Evolutionary conservation across 169 alveolate species (phyloP), one percentile per base, ranked within the genome.

Genomic region (Eimeria tenella): DNA sequence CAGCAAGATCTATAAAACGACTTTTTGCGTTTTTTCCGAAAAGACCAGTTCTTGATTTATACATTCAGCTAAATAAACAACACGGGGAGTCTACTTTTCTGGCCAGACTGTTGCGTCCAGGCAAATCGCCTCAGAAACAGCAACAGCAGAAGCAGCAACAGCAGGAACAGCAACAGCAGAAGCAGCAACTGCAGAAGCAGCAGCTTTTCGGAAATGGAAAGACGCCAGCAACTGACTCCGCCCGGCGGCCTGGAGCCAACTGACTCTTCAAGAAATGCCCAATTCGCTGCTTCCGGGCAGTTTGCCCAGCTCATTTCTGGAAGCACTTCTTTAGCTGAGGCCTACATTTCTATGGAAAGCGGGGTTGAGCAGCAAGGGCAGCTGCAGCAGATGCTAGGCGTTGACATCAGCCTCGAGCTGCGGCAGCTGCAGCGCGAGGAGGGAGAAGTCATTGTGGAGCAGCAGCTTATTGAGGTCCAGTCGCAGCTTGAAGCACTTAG

Each of bases 391-490:
- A 50, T 13, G 58, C 58, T 7, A 31, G 60, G 0, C 6, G 19
- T 5, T 11, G 17, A 31, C 60, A 4, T 49, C 60, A 73, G 62
- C 60, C 58, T 2, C 13, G 50, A n/a, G 17, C 42, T 50, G 42
- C 42, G 19, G 58, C 17, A 42, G 10, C 17, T 13, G 83, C 62
- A 73, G 50, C 42, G 31, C 15, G 3, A 55, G 31, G 81, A 21
- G 5, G 17, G 5, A n/a, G 62, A 4, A 17, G 60, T 17, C 25
- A 0, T 5, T 31, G 5, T 79, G 73, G 23, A 55, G n/a, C 88
- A 55, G 73, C 88, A 55, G 55, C 55, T 79, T 21, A 23, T 52
- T 23, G 71, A 79, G 23, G 73, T 55, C 70, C 88, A 56, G 21
- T 68, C 23, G 87, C 87, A 55, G 53, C 87, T 77, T 4, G 55